Base-by-base conservation (phyloP, 2,329 filamentous ascomycete genomes). In the Xenosphaeropsis pyriputrescens region DNA sequence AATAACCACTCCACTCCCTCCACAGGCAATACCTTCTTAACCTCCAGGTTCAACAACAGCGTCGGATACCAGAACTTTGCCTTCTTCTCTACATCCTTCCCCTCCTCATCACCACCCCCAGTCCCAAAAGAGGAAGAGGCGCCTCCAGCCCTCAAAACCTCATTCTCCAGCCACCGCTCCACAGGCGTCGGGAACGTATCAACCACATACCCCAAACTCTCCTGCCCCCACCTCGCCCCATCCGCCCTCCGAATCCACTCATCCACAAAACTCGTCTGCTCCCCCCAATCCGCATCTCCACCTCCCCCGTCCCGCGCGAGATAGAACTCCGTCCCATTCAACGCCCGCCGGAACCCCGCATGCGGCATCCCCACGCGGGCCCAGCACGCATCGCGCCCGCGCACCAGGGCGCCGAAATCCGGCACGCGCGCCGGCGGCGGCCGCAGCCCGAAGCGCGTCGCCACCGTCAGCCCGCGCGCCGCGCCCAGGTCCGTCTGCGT, bases 1-100 rank as follows among this genome's bases (percentile, higher is more conserved):
- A 78, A 78, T 38, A 93, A 52, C 76, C 80, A 91, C 53, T 84
- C 75, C 1, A 74, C 72, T 0, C 84, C 83, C 32, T 72, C 70
- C 4, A 61, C 58, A 0, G 82, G 81, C 33, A 93, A 54, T 6
- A 66, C 55, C 53, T 79, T 83, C 62, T 89, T 91, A 30, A 86
- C 62, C 44, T 93, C 84, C 16, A 93, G 50, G 52, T 83, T 85
- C 52, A 91, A 58, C 14, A 77, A 61, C 2, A 93, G 57, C 0
- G 84, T 93, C 5, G 53, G 53, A 37, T 54, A 55, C 53, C 53
- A 56, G 38, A 45, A 50, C n/a, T 57, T 57, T 29, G 50, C 52
- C 32, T 49, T 36, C 30, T 54, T 49, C 22, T 19, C 8, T 8
- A 46, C 42, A 18, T 36, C 41, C 37, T 29, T 41, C 43, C 1